Evolutionary conservation across 2,329 filamentous ascomycete species (phyloP), one percentile per base, ranked within the genome.

Genomic region (Davidsoniella eucalypti): DNA sequence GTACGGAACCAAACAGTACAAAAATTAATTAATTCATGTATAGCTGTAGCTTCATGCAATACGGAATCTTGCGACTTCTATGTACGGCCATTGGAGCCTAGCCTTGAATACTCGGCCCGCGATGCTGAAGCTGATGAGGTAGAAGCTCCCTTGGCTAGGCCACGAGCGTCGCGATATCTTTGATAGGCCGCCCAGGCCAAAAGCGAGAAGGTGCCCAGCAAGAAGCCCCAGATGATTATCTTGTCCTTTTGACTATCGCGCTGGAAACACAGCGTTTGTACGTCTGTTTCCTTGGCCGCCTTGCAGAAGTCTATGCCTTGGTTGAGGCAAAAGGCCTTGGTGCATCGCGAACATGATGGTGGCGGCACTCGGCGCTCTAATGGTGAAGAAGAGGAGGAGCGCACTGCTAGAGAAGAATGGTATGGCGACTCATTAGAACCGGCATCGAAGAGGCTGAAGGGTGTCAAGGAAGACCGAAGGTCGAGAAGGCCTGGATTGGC

Each of bases 191-290:
- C 75, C 76, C 76, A 81, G 23, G 70, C 75, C 46, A 82, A 63
- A 54, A 82, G 60, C 1, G 75, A 76, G 3, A 69, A 58, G 0
- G 75, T 80, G 49, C 71, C 74, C 8, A 77, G 60, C 45, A 82
- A 71, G 62, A 82, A 82, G 1, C 67, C 71, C 71, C 78, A 77
- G 3, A 82, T 78, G 36, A 82, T 80, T 56, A 80, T 69, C 63
- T 73, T 72, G 63, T 82, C 78, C 64, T 82, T 82, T 61, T 72
- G 71, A 60, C 73, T 78, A 61, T 82, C 78, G 55, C 78, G 72
- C 67, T 81, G 76, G 64, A 82, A 82, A 61, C 78, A 82, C 59
- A 70, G 68, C 25, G 78, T 78, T 40, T 74, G 64, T 17, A 81
- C 73, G 58, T 81, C 75, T 58, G 72, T 74, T 56, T 80, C 75